Evolutionary conservation across 2,329 filamentous ascomycete genomes (phyloP), one percentile per base, ranked within the genome.

Genomic region (Fusarium beomiforme): DNA sequence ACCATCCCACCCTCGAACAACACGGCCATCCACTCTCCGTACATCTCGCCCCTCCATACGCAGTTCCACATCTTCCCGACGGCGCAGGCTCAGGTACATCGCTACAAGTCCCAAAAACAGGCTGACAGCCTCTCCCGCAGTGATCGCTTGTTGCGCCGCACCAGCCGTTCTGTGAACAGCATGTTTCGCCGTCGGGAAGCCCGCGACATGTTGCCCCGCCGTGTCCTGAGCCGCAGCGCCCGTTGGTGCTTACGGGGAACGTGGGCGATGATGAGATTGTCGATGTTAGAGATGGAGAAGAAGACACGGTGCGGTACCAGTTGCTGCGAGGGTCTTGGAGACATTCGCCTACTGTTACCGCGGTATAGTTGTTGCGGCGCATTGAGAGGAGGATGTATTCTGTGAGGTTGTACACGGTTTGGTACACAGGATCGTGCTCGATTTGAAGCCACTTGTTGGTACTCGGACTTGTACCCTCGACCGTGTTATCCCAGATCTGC

Each of bases 291-390:
- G 42, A 43, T 4, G 51, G 21, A 6, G 42, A 37, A 1, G 37
- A 46, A 8, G 56, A 60, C 3, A 81, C 78, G 19, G 56, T 41
- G 16, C 78, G 71, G 76, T 90, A 90, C 88, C 88, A 90, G 74
- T 85, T 83, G 47, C 80, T 82, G 11, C 78, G 72, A 10, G 85
- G 79, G 72, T 90, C 87, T 14, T 83, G 82, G 19, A 90, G 81
- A 73, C 88, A 90, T 63, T 89, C 83, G 13, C 78, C 78, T 1
- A 80, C 85, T 2, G 87, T 87, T 13, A 88, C 86, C 33, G 83
- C 80, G 24, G 70, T 76, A 71, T 83, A 83, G 2, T 85, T 85
- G 55, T 83, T 81, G 5, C 73, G 71, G 11, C 21, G 21, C 8
- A 55, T 74, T 64, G 43, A 88, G 77, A 42, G 78, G 43, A 86